phyloP scores from a whole-genome alignment of 805 yeast genomes.

The Zygosaccharomyces bailii region DNA sequence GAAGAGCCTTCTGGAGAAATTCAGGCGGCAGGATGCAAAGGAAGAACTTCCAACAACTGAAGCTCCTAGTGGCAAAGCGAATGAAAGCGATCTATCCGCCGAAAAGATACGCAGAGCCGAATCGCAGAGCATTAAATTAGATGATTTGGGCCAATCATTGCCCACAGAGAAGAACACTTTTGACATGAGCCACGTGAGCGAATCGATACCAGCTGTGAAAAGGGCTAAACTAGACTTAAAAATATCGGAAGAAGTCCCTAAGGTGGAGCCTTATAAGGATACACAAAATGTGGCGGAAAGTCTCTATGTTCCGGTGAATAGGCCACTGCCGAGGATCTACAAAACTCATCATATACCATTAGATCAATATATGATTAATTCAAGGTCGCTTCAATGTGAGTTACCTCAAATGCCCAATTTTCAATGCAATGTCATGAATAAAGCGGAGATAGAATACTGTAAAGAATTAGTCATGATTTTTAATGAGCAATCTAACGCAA shows the following conservation, averaged over 20 bases:
- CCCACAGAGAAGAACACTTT: conserved; percentile 21
- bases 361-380: conserved; percentile 17
- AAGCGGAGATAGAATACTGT: conserved; percentile 21
- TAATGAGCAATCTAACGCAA: conserved; percentile 17
- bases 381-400: conserved; percentile 10
- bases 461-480: conserved; percentile 20
- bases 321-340: conserved; percentile 28
- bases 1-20: conserved; percentile 19
- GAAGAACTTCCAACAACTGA: not conserved
- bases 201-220: conserved; percentile 22
- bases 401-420: conserved; percentile 25
- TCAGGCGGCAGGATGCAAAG: conserved; percentile 7
- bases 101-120: conserved; percentile 15
- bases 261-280: not conserved
- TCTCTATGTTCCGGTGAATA: conserved; percentile 31
- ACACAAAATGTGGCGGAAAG: conserved; percentile 14
- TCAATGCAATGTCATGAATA: conserved; percentile 17
- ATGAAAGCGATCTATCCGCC: too few relatives aligned
- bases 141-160: conserved; percentile 19
- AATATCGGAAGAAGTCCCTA: conserved; percentile 8
- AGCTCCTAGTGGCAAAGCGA: not conserved
- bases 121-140: conserved; percentile 13
- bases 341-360: conserved; percentile 20
- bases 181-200: conserved; percentile 28
- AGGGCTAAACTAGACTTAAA: conserved; percentile 17